Base-by-base conservation (phyloP, 768 basidiomycete species). In the Suillus paluster region DNA sequence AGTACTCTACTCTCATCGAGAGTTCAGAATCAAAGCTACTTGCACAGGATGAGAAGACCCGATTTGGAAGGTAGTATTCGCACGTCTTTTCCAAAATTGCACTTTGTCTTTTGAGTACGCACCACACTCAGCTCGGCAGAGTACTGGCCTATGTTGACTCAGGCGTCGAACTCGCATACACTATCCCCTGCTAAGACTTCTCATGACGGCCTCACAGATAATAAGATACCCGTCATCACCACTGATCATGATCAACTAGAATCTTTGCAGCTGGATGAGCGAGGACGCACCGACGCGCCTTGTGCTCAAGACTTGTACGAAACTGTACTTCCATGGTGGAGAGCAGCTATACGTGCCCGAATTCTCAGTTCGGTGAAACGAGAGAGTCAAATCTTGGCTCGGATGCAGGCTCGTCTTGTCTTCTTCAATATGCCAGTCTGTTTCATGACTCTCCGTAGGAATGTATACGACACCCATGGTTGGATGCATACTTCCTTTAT, bases 401-500 rank as follows among this genome's bases (percentile, higher is more conserved):
- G 72, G 42, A 83, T 91, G 80, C 92, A 94, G 84, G 92, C 86
- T 42, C 55, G 78, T n/a, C n/a, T 11, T 44, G 27, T n/a, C 50
- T 15, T 34, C 39, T n/a, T 42, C 49, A 46, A 50, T 23, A 19
- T 12, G 30, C 66, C 68, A 36, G 61, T 48, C 10, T 21, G 23
- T 34, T 57, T 62, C 45, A 66, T 57, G 2, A 42, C 38, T 21
- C 10, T 17, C 34, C 38, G 6, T 64, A 86, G 91, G 71, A 79
- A 10, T 73, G 71, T 6, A 80, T 92, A 30, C 85, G 90, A 7
- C 80, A 79, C 5, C 83, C 89, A 3, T 87, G 83, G 81, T 76
- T 92, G 25, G 94, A 96, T 70, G 77, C 79, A 1, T 96, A 93
- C 69, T 95, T 96, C 70, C 85, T 95, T 36, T 90, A 95, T 64